Base-by-base conservation (phyloP, 805 yeast genomes). In the Schizosaccharomyces japonicus region DNA sequence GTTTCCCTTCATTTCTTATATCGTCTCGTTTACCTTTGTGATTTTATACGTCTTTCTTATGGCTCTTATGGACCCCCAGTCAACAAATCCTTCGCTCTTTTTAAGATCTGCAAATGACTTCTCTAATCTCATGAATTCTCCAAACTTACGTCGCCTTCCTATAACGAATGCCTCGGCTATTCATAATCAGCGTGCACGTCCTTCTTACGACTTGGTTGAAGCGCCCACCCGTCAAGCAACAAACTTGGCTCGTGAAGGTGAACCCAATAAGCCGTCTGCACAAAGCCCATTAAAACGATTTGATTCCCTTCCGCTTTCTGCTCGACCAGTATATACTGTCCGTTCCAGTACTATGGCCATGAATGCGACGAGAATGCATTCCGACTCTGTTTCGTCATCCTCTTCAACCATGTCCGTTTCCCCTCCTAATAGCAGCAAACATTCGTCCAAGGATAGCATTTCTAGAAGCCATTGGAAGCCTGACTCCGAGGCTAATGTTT, bases 401-500 rank as follows among this genome's bases (percentile, higher is more conserved):
- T 27, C 46, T 17, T 15, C 46, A 3, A 23, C 13, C 27, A 17
- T 7, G 17, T 42, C 46, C 29, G 17, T 6, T 17, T n/a, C 46
- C 21, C 11, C 46, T 21, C n/a, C 46, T 15, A 13, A 10, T 3
- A 42, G 13, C 19, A 26, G 2, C 27, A 10, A 15, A 8, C 17
- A 25, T 8, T 17, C 33, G 13, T 8, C 10, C 49, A 29, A 54
- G 44, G 55, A 54, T 39, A 56, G 59, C 30, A 64, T 66, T 1
- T 50, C 57, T 27, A 55, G 63, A 44, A 49, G 51, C 49, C 68
- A 64, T 56, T 64, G 68, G 68, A 66, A 76, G 47, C 74, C 81
- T 25, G 94, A 87, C 60, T 70, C 70, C 44, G 58, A 72, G 19
- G 72, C 80, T 32, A 60, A 66, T 45, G 67, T 70, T 46, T 87